Conservation (phyloP, 768 basidiomycete species). For the Auriscalpium microsporum region DNA sequence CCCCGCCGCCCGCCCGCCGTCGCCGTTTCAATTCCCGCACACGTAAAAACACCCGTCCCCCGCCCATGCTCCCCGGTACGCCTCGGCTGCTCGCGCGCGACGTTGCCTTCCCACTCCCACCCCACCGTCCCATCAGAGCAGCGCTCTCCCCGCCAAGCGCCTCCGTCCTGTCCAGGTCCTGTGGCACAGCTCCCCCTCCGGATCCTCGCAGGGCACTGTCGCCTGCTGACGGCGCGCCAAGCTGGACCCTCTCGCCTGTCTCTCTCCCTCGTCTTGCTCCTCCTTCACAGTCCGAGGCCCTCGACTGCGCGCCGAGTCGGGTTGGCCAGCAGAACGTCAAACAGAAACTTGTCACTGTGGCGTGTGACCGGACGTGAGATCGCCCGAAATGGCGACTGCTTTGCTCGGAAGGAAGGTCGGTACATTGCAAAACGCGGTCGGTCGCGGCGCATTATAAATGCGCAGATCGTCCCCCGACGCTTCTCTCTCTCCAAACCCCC, state of each 20-base stretch:
- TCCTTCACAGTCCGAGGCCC: too few relatives aligned
- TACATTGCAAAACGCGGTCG: neutral
- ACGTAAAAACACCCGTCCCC: neutral
- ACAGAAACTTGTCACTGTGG: neutral
- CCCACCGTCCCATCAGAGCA: too few relatives aligned
- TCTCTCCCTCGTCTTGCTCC: neutral
- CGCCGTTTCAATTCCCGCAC: neutral
- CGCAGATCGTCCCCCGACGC: slow-evolving; percentile 2
- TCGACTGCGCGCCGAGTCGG: too few relatives aligned
- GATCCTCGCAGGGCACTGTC: too few relatives aligned
- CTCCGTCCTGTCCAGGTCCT: too few relatives aligned
- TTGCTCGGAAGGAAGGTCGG: slow-evolving; percentile 1
- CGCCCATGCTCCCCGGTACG: neutral
- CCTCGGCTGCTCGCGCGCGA: neutral
- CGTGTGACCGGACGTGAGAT: neutral
- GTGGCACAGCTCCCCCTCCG: too few relatives aligned
- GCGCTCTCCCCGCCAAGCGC: too few relatives aligned
- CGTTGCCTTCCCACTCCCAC: too few relatives aligned
- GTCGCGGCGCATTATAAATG: slow-evolving; percentile 12
- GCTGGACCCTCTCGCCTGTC: too few relatives aligned
- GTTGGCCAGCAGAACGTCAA: neutral
- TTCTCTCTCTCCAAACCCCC: slow-evolving; percentile 8
- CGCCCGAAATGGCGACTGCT: neutral
- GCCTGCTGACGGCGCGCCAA: too few relatives aligned
- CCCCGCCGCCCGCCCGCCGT: neutral